These are phyloP conservation scores for Pterocarpus santalinus DNA, from an alignment of 306 rosid genomes.

Conservation along the genomic window DNA sequence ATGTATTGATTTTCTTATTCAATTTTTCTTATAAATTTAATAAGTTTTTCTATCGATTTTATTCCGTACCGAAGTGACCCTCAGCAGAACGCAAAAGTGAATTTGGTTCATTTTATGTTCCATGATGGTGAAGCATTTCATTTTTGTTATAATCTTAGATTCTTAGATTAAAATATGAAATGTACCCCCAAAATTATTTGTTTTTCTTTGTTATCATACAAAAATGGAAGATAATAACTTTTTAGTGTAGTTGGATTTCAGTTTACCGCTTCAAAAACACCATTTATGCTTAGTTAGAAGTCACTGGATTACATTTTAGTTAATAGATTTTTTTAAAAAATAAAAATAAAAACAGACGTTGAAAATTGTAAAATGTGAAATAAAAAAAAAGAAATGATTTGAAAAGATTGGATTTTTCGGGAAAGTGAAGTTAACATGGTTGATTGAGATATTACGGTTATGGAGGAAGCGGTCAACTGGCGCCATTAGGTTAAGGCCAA, in stretches of 20 bases:
- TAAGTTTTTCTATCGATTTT: no score
- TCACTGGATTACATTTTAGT: background rate
- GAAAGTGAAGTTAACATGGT: background rate
- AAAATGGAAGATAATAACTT: no score
- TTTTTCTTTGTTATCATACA: background rate
- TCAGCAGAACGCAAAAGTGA: background rate
- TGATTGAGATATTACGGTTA: background rate
- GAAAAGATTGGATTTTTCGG: background rate
- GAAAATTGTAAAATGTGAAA: background rate
- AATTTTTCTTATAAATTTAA: no score
- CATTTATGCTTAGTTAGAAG: background rate
- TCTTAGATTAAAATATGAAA: background rate
- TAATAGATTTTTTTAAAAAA: no score
- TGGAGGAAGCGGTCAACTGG: conserved; percentile 21
- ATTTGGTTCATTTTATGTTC: background rate
- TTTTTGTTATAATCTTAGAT: background rate
- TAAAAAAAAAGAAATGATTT: background rate
- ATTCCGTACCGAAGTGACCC: no score
- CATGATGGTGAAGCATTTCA: no score
- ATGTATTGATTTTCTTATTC: no score
- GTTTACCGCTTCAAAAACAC: no score
- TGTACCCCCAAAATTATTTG: background rate
- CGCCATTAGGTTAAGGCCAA: conserved; percentile 18
- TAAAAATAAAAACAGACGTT: background rate
- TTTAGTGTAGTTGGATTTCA: no score